These are phyloP conservation scores for Solanum phureja DNA, from an alignment of 257 asterid species.

Conservation along the genomic window DNA sequence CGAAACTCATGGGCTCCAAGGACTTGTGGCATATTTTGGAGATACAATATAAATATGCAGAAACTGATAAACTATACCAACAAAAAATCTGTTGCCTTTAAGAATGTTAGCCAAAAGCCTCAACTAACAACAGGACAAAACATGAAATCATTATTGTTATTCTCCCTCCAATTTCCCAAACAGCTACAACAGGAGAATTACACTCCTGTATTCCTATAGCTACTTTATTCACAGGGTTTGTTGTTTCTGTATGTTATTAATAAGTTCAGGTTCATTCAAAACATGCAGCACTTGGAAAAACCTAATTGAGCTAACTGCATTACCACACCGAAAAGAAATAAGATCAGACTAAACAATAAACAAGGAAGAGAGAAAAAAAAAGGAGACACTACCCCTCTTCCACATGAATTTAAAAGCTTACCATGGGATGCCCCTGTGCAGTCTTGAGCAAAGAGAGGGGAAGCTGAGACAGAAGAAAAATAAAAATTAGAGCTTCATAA, in stretches of 20 bases:
- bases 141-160: neutral
- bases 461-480: constrained; percentile 38
- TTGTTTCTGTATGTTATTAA: neutral
- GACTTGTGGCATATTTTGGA: neutral
- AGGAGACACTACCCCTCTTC: neutral
- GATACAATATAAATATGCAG: neutral
- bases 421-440: constrained; percentile 98
- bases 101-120: neutral
- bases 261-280: neutral
- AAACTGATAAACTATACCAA: neutral
- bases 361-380: neutral
- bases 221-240: neutral
- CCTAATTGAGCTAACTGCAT: neutral
- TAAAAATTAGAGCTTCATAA: neutral
- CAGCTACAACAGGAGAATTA: neutral
- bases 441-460: constrained; percentile 93
- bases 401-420: constrained; percentile 6
- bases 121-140: neutral
- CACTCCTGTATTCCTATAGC: neutral
- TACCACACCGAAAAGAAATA: neutral
- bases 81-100: neutral
- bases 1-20: neutral
- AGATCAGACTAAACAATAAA: neutral
- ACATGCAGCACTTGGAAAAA: neutral
- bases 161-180: neutral